Evolutionary conservation across 441 rosid genomes (phyloP).

Genomic region (Populus tomentosa): DNA sequence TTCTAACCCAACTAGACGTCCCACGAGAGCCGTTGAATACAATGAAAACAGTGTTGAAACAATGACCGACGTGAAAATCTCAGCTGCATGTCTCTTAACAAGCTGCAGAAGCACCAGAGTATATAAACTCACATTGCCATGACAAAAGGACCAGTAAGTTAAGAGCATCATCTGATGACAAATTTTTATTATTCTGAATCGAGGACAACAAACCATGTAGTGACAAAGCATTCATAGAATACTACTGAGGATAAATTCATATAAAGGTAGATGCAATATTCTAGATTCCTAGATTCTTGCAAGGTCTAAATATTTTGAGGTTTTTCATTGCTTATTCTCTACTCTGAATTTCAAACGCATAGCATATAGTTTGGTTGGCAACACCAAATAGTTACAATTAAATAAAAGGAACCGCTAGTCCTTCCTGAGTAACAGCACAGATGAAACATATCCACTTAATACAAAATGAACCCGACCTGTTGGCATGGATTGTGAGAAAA

Average conservation of each 20-base stretch:
- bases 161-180: not conserved
- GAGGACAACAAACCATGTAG: not conserved
- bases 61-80: slow-evolving; percentile 82
- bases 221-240: not conserved
- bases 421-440: not conserved
- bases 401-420: not conserved
- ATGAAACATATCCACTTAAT: not conserved
- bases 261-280: not conserved
- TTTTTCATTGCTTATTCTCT: not conserved
- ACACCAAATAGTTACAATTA: not conserved
- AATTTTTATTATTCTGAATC: not conserved
- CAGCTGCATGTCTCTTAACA: slow-evolving; percentile 94
- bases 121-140: not conserved
- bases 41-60: slow-evolving; percentile 79
- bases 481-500: not conserved
- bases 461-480: not conserved
- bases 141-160: not conserved
- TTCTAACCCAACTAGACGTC: slow-evolving; percentile 75
- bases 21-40: slow-evolving; percentile 88
- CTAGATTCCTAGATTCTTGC: not conserved
- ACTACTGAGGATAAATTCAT: not conserved
- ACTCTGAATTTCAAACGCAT: not conserved
- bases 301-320: not conserved
- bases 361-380: not conserved
- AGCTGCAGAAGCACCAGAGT: slow-evolving; percentile 52